These are phyloP conservation scores for Hebeloma cylindrosporum DNA, from an alignment of 768 basidiomycete species.

Conservation along the genomic window DNA sequence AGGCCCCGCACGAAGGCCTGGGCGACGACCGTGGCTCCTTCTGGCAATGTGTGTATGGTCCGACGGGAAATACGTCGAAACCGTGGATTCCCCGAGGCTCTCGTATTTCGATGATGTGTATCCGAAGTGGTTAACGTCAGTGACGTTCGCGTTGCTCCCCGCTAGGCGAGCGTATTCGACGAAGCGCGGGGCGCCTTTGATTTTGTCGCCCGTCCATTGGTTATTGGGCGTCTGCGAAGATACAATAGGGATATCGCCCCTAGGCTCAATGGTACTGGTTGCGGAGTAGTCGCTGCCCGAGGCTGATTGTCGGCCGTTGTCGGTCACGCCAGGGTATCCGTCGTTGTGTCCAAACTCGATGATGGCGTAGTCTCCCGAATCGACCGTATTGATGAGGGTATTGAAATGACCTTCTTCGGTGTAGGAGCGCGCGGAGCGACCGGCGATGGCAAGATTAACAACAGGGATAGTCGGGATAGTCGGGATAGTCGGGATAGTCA, in stretches of 20 bases:
- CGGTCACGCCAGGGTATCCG: constrained; percentile 34
- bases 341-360: constrained; percentile 54
- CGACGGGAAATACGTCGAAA: constrained; percentile 41
- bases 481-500: constrained; percentile 44
- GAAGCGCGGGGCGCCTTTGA: constrained; percentile 41
- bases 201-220: constrained; percentile 37
- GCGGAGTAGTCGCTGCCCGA: constrained; percentile 39
- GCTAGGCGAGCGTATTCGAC: constrained; percentile 43
- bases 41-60: constrained; percentile 47
- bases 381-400: constrained; percentile 38
- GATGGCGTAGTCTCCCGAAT: constrained; percentile 42
- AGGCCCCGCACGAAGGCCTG: constrained; percentile 48
- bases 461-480: constrained; percentile 42
- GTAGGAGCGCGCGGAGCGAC: constrained; percentile 46
- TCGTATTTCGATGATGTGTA: constrained; percentile 45
- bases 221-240: constrained; percentile 50
- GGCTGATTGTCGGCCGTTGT: constrained; percentile 44
- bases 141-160: constrained; percentile 35
- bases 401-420: constrained; percentile 49
- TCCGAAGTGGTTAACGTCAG: constrained; percentile 47
- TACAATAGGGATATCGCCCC: constrained; percentile 48
- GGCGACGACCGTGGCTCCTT: constrained; percentile 48
- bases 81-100: constrained; percentile 37
- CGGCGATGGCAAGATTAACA: constrained; percentile 47
- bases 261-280: constrained; percentile 40